Evolutionary conservation across 495 filamentous ascomycete species (phyloP), one percentile per base, ranked within the genome.

Genomic region (Lophiotrema nucula): DNA sequence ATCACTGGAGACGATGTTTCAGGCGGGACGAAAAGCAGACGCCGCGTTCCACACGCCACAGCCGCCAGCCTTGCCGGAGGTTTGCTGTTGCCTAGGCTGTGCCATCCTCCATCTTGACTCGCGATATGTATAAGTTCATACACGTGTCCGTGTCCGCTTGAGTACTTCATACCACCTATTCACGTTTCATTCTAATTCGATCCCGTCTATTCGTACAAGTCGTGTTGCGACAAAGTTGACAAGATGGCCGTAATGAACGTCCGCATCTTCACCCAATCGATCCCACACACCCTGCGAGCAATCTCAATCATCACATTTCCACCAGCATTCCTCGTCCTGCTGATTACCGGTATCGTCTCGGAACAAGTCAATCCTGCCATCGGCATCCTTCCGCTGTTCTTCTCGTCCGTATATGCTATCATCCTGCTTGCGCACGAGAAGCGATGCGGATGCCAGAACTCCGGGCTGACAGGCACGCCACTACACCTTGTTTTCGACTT

Each of bases 311-410:
- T 54, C 0, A 50, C 48, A 13, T 64, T 64, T 49, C 54, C 53
- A 8, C 55, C 60, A 8, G 55, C 39, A 15, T 64, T 64, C 43
- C n/a, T 59, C 42, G 1, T 64, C 2, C 60, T 64, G 23, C 54
- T 64, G 13, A 45, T 64, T 13, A 42, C 48, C 16, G 60, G 60
- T 19, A 59, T 64, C 33, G n/a, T 28, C 8, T 38, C 41, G 3
- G n/a, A 28, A 4, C 42, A 23, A 12, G 47, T 49, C 13, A 53
- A 54, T 19, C 60, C 60, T 5, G 55, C 60, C 15, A 47, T 64
- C 39, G 43, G 28, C 12, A 22, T 64, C 47, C 6, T 64, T 27
- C 60, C 60, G 1, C 48, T 64, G 15, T 47, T 47, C 43, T 42
- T 43, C 23, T 64, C 60, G 1, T 53, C 55, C n/a, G 48, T 27